Base-by-base conservation (phyloP, 192 early-diverging fungal species). In the Mycoemilia scoparia region DNA sequence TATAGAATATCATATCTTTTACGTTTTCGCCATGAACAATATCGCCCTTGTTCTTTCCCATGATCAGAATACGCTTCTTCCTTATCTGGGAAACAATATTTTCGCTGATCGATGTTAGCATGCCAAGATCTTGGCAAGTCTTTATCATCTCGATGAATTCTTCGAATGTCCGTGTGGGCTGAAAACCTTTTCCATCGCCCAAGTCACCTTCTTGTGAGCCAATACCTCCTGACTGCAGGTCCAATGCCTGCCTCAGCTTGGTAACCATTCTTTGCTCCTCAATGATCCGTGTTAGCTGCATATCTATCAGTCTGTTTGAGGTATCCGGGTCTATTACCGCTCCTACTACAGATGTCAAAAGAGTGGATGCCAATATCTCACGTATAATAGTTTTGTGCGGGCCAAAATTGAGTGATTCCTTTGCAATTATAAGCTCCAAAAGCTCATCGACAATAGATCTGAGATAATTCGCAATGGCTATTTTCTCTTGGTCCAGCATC, bases 321-420 rank as follows among this genome's bases (percentile, higher is more conserved):
- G 74, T 90, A 50, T 92, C 86, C 1, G 87, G 80, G 28, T 92
- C 87, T 0, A 75, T 60, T 18, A 90, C 24, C 22, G 66, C 63
- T 11, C 72, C 52, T 16, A 88, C 39, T 0, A 79, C 30, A 1
- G 84, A 82, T 17, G 69, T 62, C 5, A 95, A 27, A 5, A 92
- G 49, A 0, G 74, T 62, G 7, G 74, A 70, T 1, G 62, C 58
- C 7, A 88, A 36, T 6, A 95, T 50, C 46, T 95, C 90, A 7
- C 84, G 54, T 2, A 90, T 41, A 9, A 92, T 34, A 16, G 72
- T 45, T 7, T 57, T 40, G 30, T 86, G 61, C 11, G 74, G 53
- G 2, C 42, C 49, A 33, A 75, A 76, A 23, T 62, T 36, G 5
- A 69, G 30, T 31, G 84, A 78, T 2, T 46, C 58, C 11, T 59